Percentiles rank a stretch among this genome's conserved stretches.
Conservation (phyloP, 495 filamentous ascomycete genomes). For the Terfezia boudieri region DNA sequence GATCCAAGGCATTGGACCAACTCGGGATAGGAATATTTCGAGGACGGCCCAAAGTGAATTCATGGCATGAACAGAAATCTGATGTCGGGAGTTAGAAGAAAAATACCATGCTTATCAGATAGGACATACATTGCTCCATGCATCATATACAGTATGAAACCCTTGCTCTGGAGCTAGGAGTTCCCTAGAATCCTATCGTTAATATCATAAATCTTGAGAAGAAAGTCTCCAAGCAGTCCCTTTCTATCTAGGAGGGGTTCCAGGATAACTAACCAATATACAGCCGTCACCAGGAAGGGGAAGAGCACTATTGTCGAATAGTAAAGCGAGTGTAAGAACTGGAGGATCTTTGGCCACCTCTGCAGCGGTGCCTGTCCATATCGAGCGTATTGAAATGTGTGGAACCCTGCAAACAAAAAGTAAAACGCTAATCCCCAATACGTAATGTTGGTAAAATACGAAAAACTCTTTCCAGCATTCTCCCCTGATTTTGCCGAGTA, state of each 20-base stretch:
- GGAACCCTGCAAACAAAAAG: constrained; percentile 36
- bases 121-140: constrained; percentile 41
- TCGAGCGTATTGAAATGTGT: constrained; percentile 43
- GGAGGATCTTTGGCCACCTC: constrained; percentile 36
- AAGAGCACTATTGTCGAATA: constrained; percentile 44
- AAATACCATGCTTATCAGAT: not conserved
- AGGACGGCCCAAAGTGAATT: constrained; percentile 49
- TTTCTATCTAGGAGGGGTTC: no score
- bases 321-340: constrained; percentile 40
- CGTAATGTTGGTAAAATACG: constrained; percentile 57
- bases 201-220: no score
- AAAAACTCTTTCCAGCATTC: constrained; percentile 30
- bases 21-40: constrained; percentile 45
- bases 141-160: constrained; percentile 28
- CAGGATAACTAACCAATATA: constrained; percentile 30
- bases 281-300: constrained; percentile 45
- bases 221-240: no score
- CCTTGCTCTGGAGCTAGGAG: constrained; percentile 30
- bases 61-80: constrained; percentile 50
- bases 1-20: constrained; percentile 32
- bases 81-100: constrained; percentile 1
- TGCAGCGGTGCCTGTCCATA: constrained; percentile 32
- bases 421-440: constrained; percentile 72
- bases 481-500: constrained; percentile 24
- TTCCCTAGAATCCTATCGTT: not conserved